Percentiles rank a stretch among this genome's conserved stretches.
These are phyloP conservation scores for Rhynchosporium secalis DNA, from an alignment of 2,329 filamentous ascomycete genomes.

Conservation along the genomic window DNA sequence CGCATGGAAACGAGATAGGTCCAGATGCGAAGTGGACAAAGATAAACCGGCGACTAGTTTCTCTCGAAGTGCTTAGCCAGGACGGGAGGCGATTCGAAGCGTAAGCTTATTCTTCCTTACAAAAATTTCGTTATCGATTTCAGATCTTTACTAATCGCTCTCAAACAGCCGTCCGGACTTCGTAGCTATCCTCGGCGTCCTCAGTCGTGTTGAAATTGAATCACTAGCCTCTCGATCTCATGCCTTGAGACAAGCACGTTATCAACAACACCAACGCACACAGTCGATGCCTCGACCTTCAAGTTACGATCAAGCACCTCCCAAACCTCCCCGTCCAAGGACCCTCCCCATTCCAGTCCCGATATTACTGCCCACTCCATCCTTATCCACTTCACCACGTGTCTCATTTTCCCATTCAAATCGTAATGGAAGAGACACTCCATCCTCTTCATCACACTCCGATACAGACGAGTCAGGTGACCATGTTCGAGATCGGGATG, in stretches of 20 bases:
- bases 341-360: constrained; percentile 18
- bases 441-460: constrained; percentile 18
- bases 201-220: constrained; percentile 53
- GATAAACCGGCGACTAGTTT: constrained; percentile 55
- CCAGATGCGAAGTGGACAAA: constrained; percentile 60
- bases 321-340: constrained; percentile 17
- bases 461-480: constrained; percentile 18
- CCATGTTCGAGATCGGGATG: neutral
- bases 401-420: constrained; percentile 8
- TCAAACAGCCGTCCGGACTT: constrained; percentile 50
- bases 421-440: constrained; percentile 21
- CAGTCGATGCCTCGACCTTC: constrained; percentile 17
- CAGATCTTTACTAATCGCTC: constrained; percentile 13
- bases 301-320: constrained; percentile 19
- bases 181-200: constrained; percentile 58
- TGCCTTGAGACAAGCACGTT: constrained; percentile 42
- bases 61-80: constrained; percentile 56
- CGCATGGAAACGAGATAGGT: constrained; percentile 56
- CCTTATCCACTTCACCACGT: constrained; percentile 1
- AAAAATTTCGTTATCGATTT: no score
- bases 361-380: constrained; percentile 16
- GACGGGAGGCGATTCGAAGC: constrained; percentile 61
- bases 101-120: constrained; percentile 22
- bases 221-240: constrained; percentile 48
- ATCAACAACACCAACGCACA: constrained; percentile 9